Percentiles rank a stretch among this genome's conserved stretches.
Conservation (phyloP, 371 early-diverging fungal genomes). For the Smittium culicis region DNA sequence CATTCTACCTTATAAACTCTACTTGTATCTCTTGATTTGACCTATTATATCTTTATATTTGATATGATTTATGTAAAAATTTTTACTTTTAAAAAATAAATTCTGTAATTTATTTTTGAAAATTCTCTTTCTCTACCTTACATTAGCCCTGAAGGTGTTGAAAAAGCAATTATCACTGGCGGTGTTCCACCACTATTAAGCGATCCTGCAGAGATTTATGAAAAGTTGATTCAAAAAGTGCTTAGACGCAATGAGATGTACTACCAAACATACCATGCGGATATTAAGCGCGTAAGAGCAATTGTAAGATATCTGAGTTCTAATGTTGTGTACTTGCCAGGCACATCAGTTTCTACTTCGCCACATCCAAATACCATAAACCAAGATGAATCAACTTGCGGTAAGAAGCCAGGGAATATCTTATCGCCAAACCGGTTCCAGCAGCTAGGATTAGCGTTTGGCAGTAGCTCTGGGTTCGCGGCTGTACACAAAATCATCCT, state of each 20-base stretch:
- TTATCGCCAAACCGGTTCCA: conserved; percentile 55
- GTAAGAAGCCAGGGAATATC: conserved; percentile 31
- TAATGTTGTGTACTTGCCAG: conserved; percentile 37
- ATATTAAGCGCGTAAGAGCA: conserved; percentile 43
- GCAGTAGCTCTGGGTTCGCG: conserved; percentile 51
- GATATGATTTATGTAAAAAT: not conserved
- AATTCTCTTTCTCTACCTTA: conserved; percentile 11
- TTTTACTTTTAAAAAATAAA: not conserved
- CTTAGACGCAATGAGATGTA: conserved; percentile 44
- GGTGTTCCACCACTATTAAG: conserved; percentile 56
- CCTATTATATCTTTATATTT: not conserved
- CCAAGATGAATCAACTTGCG: not conserved
- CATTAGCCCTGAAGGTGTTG: conserved; percentile 41
- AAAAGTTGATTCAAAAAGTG: conserved; percentile 44
- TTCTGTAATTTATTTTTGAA: not conserved
- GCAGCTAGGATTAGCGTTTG: conserved; percentile 53
- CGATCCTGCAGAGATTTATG: conserved; percentile 46
- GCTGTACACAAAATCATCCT: conserved; percentile 42
- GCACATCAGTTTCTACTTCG: no score
- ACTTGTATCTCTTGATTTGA: not conserved
- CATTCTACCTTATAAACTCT: conserved; percentile 31
- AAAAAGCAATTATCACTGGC: conserved; percentile 53
- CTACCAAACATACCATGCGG: conserved; percentile 47
- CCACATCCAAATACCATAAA: not conserved
- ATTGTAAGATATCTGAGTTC: conserved; percentile 41